These are phyloP conservation scores for Conticribra guillardii DNA, from an alignment of 108 stramenopile species.

Conservation along the genomic window DNA sequence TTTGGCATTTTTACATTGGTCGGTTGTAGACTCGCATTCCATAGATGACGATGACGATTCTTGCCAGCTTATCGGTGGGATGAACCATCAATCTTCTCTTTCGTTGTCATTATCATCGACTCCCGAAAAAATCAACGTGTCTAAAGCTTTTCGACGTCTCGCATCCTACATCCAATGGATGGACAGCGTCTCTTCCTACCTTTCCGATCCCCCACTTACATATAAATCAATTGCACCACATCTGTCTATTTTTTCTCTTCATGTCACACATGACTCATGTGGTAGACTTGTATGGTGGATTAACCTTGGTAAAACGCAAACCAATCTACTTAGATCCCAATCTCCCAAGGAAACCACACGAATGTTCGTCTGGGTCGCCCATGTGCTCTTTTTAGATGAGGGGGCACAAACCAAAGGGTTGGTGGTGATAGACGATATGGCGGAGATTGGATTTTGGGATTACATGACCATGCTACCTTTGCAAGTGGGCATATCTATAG, in stretches of 20 bases:
- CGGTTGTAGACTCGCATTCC: slow-evolving; percentile 40
- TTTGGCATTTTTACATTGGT: slow-evolving; percentile 54
- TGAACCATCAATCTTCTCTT: slow-evolving; percentile 21
- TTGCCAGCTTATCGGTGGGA: slow-evolving; percentile 40
- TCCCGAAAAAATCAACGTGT: slow-evolving; percentile 54
- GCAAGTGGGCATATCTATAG: slow-evolving; percentile 58
- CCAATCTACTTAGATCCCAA: slow-evolving; percentile 41
- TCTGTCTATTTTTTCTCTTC: slow-evolving; percentile 51
- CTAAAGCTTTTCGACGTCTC: slow-evolving; percentile 72
- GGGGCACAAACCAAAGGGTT: slow-evolving; percentile 61
- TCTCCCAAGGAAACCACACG: slow-evolving; percentile 47
- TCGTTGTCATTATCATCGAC: slow-evolving; percentile 12
- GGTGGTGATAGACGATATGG: slow-evolving; percentile 56
- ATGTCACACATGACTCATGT: slow-evolving; percentile 48
- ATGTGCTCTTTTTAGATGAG: slow-evolving; percentile 61
- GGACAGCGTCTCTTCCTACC: slow-evolving; percentile 56
- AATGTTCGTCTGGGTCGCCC: slow-evolving; percentile 61
- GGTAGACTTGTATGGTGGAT: slow-evolving; percentile 68
- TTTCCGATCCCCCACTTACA: slow-evolving; percentile 54
- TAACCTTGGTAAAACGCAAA: slow-evolving; percentile 57
- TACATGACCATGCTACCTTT: slow-evolving; percentile 66
- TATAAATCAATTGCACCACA: slow-evolving; percentile 44
- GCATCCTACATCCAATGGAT: slow-evolving; percentile 69
- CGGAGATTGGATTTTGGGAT: slow-evolving; percentile 51
- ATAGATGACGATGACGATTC: slow-evolving; percentile 30